phyloP scores from a whole-genome alignment of 305 asterid genomes.

The Stenogyne calaminthoides region DNA sequence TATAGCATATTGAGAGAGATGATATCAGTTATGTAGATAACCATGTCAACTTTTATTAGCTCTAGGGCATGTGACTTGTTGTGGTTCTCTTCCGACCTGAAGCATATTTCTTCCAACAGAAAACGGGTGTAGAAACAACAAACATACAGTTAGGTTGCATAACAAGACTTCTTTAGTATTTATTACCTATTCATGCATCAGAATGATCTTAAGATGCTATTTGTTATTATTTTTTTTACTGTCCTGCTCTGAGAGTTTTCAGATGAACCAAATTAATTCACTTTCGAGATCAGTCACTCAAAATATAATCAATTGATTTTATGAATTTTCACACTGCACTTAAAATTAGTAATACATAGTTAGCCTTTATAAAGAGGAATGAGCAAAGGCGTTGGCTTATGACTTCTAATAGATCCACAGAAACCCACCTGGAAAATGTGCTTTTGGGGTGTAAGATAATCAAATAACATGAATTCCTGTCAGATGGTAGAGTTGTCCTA shows the following conservation, averaged over 20 bases:
- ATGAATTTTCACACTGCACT: background rate
- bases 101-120: background rate
- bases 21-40: background rate
- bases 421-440: background rate
- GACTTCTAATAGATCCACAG: background rate
- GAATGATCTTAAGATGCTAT: constrained; percentile 1
- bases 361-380: background rate
- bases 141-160: background rate
- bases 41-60: background rate
- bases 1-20: background rate
- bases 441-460: background rate
- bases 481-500: background rate
- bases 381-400: background rate
- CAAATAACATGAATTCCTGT: background rate
- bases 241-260: too few relatives aligned
- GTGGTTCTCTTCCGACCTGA: background rate
- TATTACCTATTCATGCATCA: background rate
- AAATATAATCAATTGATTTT: background rate
- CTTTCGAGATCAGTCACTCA: background rate
- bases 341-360: background rate
- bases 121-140: background rate
- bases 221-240: too few relatives aligned
- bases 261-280: too few relatives aligned
- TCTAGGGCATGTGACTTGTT: background rate
- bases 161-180: background rate